Evolutionary conservation across 2,329 filamentous ascomycete species (phyloP).

Genomic region (Dothidotthia symphoricarpi): DNA sequence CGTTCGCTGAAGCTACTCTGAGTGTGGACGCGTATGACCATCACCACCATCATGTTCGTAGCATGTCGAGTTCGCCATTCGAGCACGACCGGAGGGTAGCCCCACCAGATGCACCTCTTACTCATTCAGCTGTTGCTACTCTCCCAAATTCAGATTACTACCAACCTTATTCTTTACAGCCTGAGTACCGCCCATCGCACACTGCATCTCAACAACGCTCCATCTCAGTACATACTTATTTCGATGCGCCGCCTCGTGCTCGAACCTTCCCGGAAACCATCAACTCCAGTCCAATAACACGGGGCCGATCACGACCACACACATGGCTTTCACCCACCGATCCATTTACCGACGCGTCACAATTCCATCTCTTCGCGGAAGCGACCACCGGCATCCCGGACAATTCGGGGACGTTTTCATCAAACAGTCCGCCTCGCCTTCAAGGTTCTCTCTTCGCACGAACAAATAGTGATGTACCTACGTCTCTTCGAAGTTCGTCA

Average conservation of each 20-base stretch:
- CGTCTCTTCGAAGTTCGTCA: too few relatives aligned
- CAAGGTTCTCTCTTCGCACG: conserved; percentile 38
- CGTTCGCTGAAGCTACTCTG: conserved; percentile 19
- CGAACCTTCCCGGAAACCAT: conserved; percentile 31
- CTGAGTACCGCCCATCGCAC: conserved; percentile 1
- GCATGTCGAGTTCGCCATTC: conserved; percentile 38
- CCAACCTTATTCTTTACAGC: conserved; percentile 13
- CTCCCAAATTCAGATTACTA: conserved; percentile 16
- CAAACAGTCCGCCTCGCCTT: conserved; percentile 32
- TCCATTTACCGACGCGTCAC: conserved; percentile 35
- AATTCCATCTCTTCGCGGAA: conserved; percentile 43
- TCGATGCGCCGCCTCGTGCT: conserved; percentile 23
- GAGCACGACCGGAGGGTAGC: conserved; percentile 12
- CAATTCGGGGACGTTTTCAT: conserved; percentile 31
- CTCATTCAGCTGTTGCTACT: conserved; percentile 23
- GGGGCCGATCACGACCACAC: conserved; percentile 30
- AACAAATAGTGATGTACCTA: conserved; percentile 7
- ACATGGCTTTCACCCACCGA: conserved; percentile 38
- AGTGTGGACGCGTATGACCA: conserved; percentile 21
- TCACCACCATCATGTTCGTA: conserved; percentile 29
- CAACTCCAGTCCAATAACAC: conserved; percentile 17
- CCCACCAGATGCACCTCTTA: conserved; percentile 10
- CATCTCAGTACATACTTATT: conserved; percentile 18
- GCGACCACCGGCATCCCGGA: conserved; percentile 38
- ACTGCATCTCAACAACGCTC: conserved; percentile 12